A percentile compares a stretch with the other conserved stretches of the same genome.
Conservation (phyloP, 371 early-diverging fungal species). For the Nosema muscidifuracis region DNA sequence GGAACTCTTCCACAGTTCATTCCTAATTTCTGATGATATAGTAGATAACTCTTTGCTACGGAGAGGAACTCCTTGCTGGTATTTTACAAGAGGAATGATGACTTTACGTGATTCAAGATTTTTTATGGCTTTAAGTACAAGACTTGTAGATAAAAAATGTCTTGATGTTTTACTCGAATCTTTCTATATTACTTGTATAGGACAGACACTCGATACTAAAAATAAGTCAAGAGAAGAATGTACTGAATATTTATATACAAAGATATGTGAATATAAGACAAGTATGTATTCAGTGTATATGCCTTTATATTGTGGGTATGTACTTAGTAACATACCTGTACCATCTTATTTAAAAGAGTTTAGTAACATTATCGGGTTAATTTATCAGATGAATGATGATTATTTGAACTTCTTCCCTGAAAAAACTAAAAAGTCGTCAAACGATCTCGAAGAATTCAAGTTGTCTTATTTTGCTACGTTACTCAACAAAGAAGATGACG, state of each 20-base stretch:
- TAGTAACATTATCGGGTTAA: slow-evolving; percentile 72
- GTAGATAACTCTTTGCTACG: slow-evolving; percentile 87
- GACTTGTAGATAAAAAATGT: background rate
- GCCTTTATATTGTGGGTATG: slow-evolving; percentile 67
- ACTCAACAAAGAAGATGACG: background rate
- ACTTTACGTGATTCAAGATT: slow-evolving; percentile 89
- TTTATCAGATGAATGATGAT: slow-evolving; percentile 76
- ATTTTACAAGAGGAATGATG: slow-evolving; percentile 73
- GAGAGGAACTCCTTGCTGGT: slow-evolving; percentile 89
- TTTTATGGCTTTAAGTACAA: slow-evolving; percentile 73
- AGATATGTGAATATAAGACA: slow-evolving; percentile 88
- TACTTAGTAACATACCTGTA: background rate
- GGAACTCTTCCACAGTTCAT: slow-evolving; percentile 74
- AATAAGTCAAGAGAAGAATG: slow-evolving; percentile 2
- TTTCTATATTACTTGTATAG: slow-evolving; percentile 70
- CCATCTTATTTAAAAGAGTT: slow-evolving; percentile 15
- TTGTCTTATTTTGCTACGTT: slow-evolving; percentile 74
- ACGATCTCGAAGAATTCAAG: slow-evolving; percentile 93
- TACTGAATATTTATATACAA: slow-evolving; percentile 66
- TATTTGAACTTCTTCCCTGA: slow-evolving; percentile 65
- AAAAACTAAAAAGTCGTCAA: slow-evolving; percentile 88
- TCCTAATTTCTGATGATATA: slow-evolving; percentile 88
- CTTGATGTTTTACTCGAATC: background rate
- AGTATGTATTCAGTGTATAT: slow-evolving; percentile 95
- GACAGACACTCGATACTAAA: slow-evolving; percentile 66